phyloP scores from a whole-genome alignment of 371 early-diverging fungal species.

The Zychaea mexicana region DNA sequence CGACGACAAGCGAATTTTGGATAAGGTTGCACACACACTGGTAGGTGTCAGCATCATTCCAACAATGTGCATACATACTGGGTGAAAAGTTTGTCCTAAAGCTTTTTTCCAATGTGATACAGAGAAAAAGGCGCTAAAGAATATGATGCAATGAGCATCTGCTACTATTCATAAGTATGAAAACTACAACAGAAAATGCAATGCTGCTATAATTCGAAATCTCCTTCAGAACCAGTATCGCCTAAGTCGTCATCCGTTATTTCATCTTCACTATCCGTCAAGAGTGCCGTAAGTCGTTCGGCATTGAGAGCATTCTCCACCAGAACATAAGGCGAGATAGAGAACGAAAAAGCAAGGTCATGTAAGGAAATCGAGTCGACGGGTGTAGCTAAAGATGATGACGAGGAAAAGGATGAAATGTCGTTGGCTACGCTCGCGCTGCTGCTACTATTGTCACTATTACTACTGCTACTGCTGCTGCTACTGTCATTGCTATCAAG shows the following conservation, averaged over 20 bases:
- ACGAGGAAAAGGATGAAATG: constrained; percentile 16
- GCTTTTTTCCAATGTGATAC: too few species aligned
- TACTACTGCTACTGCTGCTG: not conserved
- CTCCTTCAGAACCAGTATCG: constrained; percentile 29
- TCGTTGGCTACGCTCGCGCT: not conserved
- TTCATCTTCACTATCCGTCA: constrained; percentile 62
- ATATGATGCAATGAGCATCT: too few species aligned
- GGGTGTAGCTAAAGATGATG: constrained; percentile 9
- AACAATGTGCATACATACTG: too few species aligned
- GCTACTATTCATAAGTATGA: too few species aligned
- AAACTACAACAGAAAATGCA: not conserved
- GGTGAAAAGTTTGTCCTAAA: too few species aligned
- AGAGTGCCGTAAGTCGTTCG: constrained; percentile 63
- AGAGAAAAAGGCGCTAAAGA: too few species aligned
- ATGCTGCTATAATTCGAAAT: constrained; percentile 14
- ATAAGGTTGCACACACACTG: too few species aligned
- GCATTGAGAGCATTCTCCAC: constrained; percentile 71
- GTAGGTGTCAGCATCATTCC: too few species aligned
- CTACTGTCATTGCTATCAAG: not conserved
- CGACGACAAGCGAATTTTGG: too few species aligned
- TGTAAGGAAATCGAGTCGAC: constrained; percentile 20
- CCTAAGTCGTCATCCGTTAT: constrained; percentile 38
- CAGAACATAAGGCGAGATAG: constrained; percentile 65
- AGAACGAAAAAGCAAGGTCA: constrained; percentile 72
- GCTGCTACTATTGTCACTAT: not conserved